Percentiles rank a stretch among this genome's conserved stretches.
phyloP scores from a whole-genome alignment of 2,329 filamentous ascomycete genomes.

The Aspergillus fischeri region DNA sequence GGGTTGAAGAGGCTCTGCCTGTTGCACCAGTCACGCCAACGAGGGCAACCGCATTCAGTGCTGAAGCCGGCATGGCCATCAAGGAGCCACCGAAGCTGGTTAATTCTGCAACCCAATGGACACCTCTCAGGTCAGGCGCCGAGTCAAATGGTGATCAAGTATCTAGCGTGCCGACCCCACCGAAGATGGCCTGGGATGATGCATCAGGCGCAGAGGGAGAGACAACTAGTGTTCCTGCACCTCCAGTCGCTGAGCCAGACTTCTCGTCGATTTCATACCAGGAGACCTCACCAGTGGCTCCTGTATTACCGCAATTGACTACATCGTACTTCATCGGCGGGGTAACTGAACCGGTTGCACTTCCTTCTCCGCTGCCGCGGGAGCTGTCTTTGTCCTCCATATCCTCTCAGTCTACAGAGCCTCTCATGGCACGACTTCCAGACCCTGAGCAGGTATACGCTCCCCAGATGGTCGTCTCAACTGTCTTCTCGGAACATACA shows the following conservation, averaged over 20 bases:
- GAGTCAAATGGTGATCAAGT: slow-evolving; percentile 23
- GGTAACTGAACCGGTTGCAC: slow-evolving; percentile 25
- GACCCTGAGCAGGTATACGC: slow-evolving; percentile 19
- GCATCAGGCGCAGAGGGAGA: slow-evolving; percentile 12
- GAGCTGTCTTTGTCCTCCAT: slow-evolving; percentile 33
- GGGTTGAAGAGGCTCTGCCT: slow-evolving; percentile 10
- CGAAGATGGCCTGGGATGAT: slow-evolving; percentile 40
- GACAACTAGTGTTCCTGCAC: slow-evolving; percentile 11
- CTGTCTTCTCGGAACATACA: slow-evolving; percentile 15
- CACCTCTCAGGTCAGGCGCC: slow-evolving; percentile 29
- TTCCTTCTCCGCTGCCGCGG: slow-evolving; percentile 13
- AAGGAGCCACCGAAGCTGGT: slow-evolving; percentile 25
- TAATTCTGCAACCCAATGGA: slow-evolving; percentile 42
- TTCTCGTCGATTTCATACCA: slow-evolving; percentile 31
- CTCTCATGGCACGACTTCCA: slow-evolving; percentile 16
- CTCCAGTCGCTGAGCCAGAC: slow-evolving; percentile 22
- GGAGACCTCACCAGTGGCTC: slow-evolving; percentile 37
- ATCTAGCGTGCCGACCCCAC: slow-evolving; percentile 34
- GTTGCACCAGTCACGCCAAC: slow-evolving; percentile 20
- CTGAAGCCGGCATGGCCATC: slow-evolving; percentile 13
- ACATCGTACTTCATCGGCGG: slow-evolving; percentile 30
- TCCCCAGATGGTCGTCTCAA: slow-evolving; percentile 18
- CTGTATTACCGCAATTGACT: slow-evolving; percentile 36
- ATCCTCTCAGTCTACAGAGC: slow-evolving; percentile 25
- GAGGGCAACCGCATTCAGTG: slow-evolving; percentile 12